phyloP scores from a whole-genome alignment of 768 basidiomycete genomes.

The Tylopilus subfusipes region DNA sequence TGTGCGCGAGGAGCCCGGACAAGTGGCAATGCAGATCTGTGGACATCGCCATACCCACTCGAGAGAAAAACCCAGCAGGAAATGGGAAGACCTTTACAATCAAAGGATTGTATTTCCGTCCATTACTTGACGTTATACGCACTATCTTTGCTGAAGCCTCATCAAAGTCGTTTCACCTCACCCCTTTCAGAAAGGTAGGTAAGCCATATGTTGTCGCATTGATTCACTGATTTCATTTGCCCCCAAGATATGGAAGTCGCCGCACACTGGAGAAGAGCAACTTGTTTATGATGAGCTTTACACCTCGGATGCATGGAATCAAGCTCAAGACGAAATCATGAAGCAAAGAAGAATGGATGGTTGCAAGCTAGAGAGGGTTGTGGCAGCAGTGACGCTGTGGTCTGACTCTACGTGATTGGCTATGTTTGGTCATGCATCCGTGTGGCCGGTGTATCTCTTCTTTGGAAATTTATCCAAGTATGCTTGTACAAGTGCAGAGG shows the following conservation, averaged over 20 bases:
- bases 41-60: neutral
- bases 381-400: neutral
- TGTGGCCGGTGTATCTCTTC: neutral
- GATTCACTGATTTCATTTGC: neutral
- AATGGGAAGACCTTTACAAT: slow-evolving; percentile 22
- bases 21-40: neutral
- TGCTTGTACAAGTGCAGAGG: neutral
- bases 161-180: slow-evolving; percentile 19
- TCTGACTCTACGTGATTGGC: neutral
- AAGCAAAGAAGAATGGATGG: neutral
- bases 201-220: too few species aligned
- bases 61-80: neutral
- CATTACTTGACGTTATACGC: slow-evolving; percentile 12
- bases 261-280: too few species aligned
- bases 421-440: neutral
- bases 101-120: slow-evolving; percentile 26
- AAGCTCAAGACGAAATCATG: neutral
- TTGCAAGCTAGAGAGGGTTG: too few species aligned
- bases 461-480: neutral
- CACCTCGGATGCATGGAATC: neutral
- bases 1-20: neutral
- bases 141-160: slow-evolving; percentile 5
- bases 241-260: neutral
- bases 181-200: slow-evolving; percentile 20
- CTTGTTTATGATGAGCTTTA: neutral